Conservation (phyloP, 495 filamentous ascomycete species). For the Chaetomium fimeti region DNA sequence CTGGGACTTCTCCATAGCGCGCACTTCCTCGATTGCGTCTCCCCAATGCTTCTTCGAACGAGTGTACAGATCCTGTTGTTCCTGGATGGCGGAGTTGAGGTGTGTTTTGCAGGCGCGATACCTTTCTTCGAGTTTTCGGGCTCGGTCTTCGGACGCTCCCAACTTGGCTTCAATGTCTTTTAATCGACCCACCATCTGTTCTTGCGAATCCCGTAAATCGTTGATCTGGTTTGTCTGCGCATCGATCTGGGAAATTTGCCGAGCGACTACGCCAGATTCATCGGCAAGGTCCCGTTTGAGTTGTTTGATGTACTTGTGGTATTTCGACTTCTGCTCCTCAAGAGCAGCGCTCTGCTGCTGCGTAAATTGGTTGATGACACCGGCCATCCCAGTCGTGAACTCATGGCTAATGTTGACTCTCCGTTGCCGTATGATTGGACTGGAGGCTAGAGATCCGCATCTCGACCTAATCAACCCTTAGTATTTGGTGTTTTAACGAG, state of each 20-base stretch:
- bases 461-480: slow-evolving; percentile 11
- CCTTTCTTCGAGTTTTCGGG: slow-evolving; percentile 34
- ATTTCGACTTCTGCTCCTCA: slow-evolving; percentile 25
- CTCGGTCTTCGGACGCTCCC: slow-evolving; percentile 20
- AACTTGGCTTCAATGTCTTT: slow-evolving; percentile 30
- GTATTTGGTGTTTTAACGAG: neutral
- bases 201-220: slow-evolving; percentile 25
- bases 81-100: slow-evolving; percentile 40
- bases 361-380: slow-evolving; percentile 31
- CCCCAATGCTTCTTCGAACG: slow-evolving; percentile 34
- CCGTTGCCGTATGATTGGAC: slow-evolving; percentile 15
- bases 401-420: slow-evolving; percentile 27
- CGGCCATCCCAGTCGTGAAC: slow-evolving; percentile 27
- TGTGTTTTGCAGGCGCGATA: slow-evolving; percentile 32
- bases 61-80: slow-evolving; percentile 42
- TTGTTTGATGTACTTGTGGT: slow-evolving; percentile 28
- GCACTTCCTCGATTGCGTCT: slow-evolving; percentile 30
- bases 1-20: slow-evolving; percentile 23
- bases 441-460: slow-evolving; percentile 18
- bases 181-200: slow-evolving; percentile 27
- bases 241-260: slow-evolving; percentile 5
- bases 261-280: neutral
- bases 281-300: slow-evolving; percentile 21
- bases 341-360: slow-evolving; percentile 22
- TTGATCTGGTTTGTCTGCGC: slow-evolving; percentile 29